These are phyloP conservation scores for Cystobasidiopsis lactophilus DNA, from an alignment of 768 basidiomycete genomes.

Conservation along the genomic window DNA sequence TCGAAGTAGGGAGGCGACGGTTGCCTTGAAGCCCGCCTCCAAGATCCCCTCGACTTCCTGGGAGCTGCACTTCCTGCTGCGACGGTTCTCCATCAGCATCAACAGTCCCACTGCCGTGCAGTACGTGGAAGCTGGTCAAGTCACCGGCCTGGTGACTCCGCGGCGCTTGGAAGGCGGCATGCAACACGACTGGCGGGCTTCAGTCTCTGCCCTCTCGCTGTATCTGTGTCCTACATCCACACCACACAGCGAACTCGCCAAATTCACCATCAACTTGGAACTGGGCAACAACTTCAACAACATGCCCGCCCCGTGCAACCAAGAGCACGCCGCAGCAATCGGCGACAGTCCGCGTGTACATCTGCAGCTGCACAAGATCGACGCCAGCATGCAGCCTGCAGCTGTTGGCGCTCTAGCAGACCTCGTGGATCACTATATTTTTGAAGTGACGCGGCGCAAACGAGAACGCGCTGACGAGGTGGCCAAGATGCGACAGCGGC, in stretches of 20 bases:
- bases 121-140: conserved; percentile 51
- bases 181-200: conserved; percentile 38
- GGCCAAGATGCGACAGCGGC: conserved; percentile 39
- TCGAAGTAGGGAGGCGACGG: background rate
- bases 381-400: conserved; percentile 84
- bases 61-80: conserved; percentile 29
- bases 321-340: background rate
- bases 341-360: conserved; percentile 23
- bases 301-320: too few relatives aligned
- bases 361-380: conserved; percentile 46
- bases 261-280: conserved; percentile 11
- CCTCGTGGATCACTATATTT: conserved; percentile 52
- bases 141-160: conserved; percentile 36
- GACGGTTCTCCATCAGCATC: conserved; percentile 58
- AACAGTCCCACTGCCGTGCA: conserved; percentile 51
- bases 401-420: conserved; percentile 79
- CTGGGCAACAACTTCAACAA: background rate
- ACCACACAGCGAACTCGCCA: conserved; percentile 1
- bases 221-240: conserved; percentile 49
- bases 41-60: background rate
- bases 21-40: too few relatives aligned
- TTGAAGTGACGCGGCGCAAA: conserved; percentile 49
- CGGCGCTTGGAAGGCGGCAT: conserved; percentile 24
- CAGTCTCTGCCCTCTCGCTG: conserved; percentile 46
- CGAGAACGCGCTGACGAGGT: conserved; percentile 58